Conservation (phyloP, 1,284 basidiomycete genomes). For the Ceratobasidium theobromae region DNA sequence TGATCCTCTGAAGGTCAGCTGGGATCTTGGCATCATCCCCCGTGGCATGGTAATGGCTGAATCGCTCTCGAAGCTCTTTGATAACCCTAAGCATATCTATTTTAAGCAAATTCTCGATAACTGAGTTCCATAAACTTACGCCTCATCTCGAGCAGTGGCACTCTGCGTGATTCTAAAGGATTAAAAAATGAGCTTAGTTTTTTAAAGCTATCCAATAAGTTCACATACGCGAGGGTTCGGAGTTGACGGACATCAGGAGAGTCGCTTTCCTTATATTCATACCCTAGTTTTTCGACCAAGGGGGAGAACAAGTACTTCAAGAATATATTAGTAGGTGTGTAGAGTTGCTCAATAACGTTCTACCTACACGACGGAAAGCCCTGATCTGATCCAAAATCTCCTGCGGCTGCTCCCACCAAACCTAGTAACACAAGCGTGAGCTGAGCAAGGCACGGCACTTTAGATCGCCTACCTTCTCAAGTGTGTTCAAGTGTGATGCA, state of each 20-base stretch:
- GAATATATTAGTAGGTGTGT: conserved; percentile 11
- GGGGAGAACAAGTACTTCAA: conserved; percentile 72
- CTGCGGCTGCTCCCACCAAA: conserved; percentile 85
- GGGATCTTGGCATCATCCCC: conserved; percentile 81
- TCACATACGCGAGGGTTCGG: conserved; percentile 61
- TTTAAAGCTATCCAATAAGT: background rate
- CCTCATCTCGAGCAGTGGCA: conserved; percentile 62
- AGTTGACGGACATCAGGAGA: conserved; percentile 72
- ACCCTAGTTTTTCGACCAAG: conserved; percentile 77
- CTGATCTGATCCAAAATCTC: conserved; percentile 62
- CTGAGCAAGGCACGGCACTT: background rate
- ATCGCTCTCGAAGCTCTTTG: conserved; percentile 72
- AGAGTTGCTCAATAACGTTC: background rate
- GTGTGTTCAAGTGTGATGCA: conserved; percentile 53
- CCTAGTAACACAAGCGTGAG: conserved; percentile 38
- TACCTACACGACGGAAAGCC: conserved; percentile 61
- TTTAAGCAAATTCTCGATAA: background rate
- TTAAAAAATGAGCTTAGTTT: background rate
- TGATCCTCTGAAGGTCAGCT: conserved; percentile 64
- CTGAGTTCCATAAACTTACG: conserved; percentile 43
- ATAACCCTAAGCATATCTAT: conserved; percentile 57
- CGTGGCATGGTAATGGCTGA: conserved; percentile 68
- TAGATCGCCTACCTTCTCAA: conserved; percentile 46
- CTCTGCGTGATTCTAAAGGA: conserved; percentile 56
- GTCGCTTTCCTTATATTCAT: conserved; percentile 71